Percentiles rank a stretch among this genome's conserved stretches.
These are phyloP conservation scores for Austroboletus niveus DNA, from an alignment of 1,284 basidiomycete genomes.

Conservation along the genomic window DNA sequence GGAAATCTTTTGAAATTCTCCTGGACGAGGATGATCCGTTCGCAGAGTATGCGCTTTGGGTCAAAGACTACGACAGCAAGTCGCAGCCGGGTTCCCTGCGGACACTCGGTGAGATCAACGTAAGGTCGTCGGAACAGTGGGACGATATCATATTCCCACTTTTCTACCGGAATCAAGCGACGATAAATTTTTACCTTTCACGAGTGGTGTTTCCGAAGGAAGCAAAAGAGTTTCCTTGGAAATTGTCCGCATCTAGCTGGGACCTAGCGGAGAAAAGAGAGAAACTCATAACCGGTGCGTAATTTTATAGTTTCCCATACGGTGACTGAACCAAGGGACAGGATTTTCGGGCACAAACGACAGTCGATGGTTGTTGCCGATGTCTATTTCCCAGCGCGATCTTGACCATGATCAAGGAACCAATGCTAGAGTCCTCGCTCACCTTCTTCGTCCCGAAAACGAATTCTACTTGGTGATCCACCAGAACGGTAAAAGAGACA, in stretches of 20 bases:
- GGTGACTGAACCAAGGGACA: not conserved
- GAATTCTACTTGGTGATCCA: too few species aligned
- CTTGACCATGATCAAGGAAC: too few species aligned
- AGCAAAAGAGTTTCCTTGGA: too few species aligned
- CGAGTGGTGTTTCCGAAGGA: too few species aligned
- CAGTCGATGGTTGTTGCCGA: not conserved
- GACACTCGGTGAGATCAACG: not conserved
- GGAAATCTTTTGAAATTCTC: conserved; percentile 38
- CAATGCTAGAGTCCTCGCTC: too few species aligned
- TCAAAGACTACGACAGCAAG: conserved; percentile 6
- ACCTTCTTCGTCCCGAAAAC: too few species aligned
- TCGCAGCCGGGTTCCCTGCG: conserved; percentile 29
- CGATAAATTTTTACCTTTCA: conserved; percentile 41
- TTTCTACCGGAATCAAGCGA: conserved; percentile 37
- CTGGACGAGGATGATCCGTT: conserved; percentile 41
- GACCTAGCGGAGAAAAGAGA: conserved; percentile 9
- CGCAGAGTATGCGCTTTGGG: conserved; percentile 45
- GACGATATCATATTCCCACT: conserved; percentile 28
- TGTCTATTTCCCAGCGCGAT: too few species aligned
- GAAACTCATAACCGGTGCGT: not conserved
- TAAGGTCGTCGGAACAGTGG: too few species aligned
- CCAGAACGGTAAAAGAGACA: too few species aligned
- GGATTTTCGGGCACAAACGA: conserved; percentile 13
- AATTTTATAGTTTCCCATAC: too few species aligned
- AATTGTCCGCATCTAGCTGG: too few species aligned